Evolutionary conservation across 805 yeast species (phyloP).

Genomic region (Saccharomyces cerevisiae): DNA sequence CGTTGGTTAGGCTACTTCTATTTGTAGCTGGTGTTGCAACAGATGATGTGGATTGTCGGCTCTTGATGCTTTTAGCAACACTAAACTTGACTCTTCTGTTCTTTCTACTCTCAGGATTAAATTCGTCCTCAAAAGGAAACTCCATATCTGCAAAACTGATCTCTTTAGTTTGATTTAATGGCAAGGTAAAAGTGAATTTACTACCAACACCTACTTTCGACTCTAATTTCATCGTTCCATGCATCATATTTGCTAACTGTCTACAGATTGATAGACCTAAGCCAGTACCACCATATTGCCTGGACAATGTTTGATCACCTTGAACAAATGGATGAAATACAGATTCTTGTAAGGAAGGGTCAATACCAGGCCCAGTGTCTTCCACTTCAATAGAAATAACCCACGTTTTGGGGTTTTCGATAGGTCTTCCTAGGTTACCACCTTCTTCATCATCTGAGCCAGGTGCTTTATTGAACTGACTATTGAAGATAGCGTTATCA

Average conservation of each 20-base stretch:
- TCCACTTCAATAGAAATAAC: conserved; percentile 52
- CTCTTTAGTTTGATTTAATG: conserved; percentile 48
- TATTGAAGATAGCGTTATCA: conserved; percentile 36
- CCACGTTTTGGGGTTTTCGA: conserved; percentile 29
- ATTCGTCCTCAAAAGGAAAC: conserved; percentile 57
- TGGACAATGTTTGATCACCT: conserved; percentile 88
- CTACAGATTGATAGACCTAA: conserved; percentile 83
- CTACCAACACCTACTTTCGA: conserved; percentile 79
- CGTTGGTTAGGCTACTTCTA: not conserved
- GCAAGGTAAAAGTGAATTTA: conserved; percentile 72
- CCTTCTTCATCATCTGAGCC: conserved; percentile 18
- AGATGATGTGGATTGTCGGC: conserved; percentile 18
- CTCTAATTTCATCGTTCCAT: conserved; percentile 68
- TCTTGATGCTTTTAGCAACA: conserved; percentile 21
- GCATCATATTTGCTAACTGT: conserved; percentile 86
- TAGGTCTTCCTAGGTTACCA: conserved; percentile 15
- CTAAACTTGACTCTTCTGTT: conserved; percentile 39
- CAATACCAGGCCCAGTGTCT: conserved; percentile 95
- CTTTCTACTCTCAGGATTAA: conserved; percentile 45
- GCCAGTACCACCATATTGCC: conserved; percentile 95
- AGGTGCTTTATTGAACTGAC: conserved; percentile 32
- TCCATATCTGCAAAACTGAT: conserved; percentile 24
- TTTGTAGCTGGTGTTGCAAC: conserved; percentile 5
- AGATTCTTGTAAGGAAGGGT: conserved; percentile 65
- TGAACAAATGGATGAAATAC: conserved; percentile 96